These are phyloP conservation scores for Jamesozyma jinghongensis DNA, from an alignment of 805 yeast species.

Conservation along the genomic window DNA sequence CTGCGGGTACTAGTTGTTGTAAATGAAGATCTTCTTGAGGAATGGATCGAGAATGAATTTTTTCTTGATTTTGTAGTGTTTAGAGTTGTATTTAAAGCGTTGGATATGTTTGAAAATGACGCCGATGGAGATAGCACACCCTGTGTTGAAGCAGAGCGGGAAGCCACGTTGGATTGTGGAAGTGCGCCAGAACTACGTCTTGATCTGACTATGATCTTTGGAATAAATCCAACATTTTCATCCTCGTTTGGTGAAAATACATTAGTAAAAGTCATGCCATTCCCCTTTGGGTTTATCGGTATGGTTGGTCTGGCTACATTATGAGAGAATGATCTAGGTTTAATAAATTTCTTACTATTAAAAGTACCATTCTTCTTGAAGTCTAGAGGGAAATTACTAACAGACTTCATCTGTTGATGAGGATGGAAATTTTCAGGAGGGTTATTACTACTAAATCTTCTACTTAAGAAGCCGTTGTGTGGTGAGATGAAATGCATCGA, in stretches of 20 bases:
- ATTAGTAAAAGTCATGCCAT: background rate
- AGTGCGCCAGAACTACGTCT: conserved; percentile 26
- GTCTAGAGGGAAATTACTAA: too few relatives aligned
- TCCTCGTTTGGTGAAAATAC: conserved; percentile 12
- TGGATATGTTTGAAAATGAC: conserved; percentile 1
- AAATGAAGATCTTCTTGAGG: conserved; percentile 26
- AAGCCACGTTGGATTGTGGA: background rate
- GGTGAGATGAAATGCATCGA: background rate
- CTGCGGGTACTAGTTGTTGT: conserved; percentile 23
- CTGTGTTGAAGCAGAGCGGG: background rate
- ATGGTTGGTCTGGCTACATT: conserved; percentile 15
- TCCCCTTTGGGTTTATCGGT: background rate
- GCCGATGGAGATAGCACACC: conserved; percentile 1
- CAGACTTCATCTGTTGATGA: background rate
- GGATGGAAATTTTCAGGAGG: background rate
- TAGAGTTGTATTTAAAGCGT: conserved; percentile 14
- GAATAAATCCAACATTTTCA: conserved; percentile 29
- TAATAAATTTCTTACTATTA: conserved; percentile 10
- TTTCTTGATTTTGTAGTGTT: conserved; percentile 23
- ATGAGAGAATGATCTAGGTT: conserved; percentile 28
- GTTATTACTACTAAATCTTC: background rate
- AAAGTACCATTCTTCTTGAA: background rate
- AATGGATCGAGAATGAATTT: conserved; percentile 20
- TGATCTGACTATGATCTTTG: conserved; percentile 29
- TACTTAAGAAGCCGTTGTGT: background rate